Evolutionary conservation across 805 yeast species (phyloP), one percentile per base, ranked within the genome.

Genomic region (Lipomyces mesembrius): DNA sequence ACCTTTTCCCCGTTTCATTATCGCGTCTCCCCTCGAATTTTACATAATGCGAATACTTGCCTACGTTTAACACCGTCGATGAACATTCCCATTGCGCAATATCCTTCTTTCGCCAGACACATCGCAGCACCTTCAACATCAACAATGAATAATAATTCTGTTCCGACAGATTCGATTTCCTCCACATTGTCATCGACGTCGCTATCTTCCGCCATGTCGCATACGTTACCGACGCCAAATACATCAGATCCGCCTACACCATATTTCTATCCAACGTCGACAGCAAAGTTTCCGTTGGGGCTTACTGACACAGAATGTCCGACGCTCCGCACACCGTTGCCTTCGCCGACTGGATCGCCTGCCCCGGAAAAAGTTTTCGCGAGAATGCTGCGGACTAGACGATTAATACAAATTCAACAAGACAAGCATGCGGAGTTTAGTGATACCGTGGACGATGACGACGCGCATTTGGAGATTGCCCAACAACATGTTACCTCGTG

Each of bases 311-410:
- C 39, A 1, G 11, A n/a, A 3, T n/a, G n/a, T 43, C 17, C 55
- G 17, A n/a, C n/a, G 0, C 25, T 60, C 11, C 61, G 57, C 34
- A 62, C 66, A n/a, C 66, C 68, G 22, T 11, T 49, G 37, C 63
- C 63, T 25, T 66, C 61, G 53, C 68, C 65, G 27, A 62, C 66
- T 9, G 53, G 59, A n/a, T 53, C 63, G 32, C 57, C 65, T n/a
- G 57, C 39, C 27, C 60, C 62, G 34, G 51, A 43, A 43, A n/a
- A 7, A 1, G 49, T 17, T 17, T 17, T 43, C 49, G 20, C 49
- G 49, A 17, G 49, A 43, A 43, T 43, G 49, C 49, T 43, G 8
- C 49, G 49, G 20, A 43, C 5, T n/a, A 57, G 57, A 20, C 49
- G 56, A 2, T 51, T 59, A 11, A 17, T 17, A 32, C 51, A 34